Conservation (phyloP, 108 stramenopile species). For the Parmales sp. region DNA sequence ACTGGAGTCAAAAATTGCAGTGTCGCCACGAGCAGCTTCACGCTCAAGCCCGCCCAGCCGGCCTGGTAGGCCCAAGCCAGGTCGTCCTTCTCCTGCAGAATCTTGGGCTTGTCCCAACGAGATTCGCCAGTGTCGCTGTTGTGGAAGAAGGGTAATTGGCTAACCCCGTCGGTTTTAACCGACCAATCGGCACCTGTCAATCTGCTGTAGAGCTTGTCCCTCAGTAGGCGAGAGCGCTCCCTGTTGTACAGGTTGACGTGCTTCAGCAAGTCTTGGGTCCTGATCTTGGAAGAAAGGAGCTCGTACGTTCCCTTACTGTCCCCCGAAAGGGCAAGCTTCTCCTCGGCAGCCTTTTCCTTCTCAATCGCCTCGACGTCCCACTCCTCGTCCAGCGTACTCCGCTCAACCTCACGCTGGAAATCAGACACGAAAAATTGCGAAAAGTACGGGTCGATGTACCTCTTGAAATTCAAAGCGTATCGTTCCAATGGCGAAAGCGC, state of each 20-base stretch:
- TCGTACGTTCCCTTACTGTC: conserved; percentile 68
- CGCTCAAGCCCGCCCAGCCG: conserved; percentile 51
- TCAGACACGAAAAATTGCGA: too few species aligned
- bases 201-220: conserved; percentile 54
- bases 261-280: conserved; percentile 53
- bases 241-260: conserved; percentile 61
- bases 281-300: conserved; percentile 55
- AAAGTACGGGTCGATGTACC: too few species aligned
- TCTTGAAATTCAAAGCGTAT: too few species aligned
- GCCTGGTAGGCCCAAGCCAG: conserved; percentile 32
- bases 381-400: conserved; percentile 1
- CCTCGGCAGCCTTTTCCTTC: conserved; percentile 23
- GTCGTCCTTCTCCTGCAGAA: conserved; percentile 54
- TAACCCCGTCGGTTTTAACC: conserved; percentile 36
- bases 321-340: not conserved
- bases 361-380: not conserved
- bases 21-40: conserved; percentile 42
- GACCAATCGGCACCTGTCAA: conserved; percentile 69
- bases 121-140: conserved; percentile 79
- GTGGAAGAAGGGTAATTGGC: conserved; percentile 56
- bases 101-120: conserved; percentile 54
- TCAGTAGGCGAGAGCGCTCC: conserved; percentile 55
- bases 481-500: too few species aligned
- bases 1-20: conserved; percentile 61
- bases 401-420: too few species aligned